Conservation (phyloP, 2,329 filamentous ascomycete genomes). For the Cladophialophora bantiana region DNA sequence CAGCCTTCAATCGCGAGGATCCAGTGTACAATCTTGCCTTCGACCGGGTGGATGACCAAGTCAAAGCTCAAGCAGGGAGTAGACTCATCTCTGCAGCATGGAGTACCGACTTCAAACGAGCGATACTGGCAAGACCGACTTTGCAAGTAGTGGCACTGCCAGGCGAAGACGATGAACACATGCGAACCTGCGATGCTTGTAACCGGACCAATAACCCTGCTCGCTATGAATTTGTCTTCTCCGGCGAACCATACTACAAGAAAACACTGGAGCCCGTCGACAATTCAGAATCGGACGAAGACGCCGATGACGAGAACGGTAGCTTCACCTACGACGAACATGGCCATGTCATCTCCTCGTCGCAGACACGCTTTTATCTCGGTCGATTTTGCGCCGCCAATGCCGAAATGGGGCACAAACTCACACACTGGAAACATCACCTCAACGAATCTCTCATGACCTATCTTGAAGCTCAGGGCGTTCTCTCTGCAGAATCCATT, state of each 20-base stretch:
- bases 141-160: slow-evolving; percentile 54
- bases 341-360: slow-evolving; percentile 55
- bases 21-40: slow-evolving; percentile 73
- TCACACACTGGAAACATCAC: slow-evolving; percentile 77
- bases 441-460: slow-evolving; percentile 75
- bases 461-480: slow-evolving; percentile 65
- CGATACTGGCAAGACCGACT: slow-evolving; percentile 70
- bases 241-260: slow-evolving; percentile 70
- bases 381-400: slow-evolving; percentile 67
- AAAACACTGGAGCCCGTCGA: slow-evolving; percentile 70
- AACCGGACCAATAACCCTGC: slow-evolving; percentile 73
- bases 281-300: slow-evolving; percentile 50
- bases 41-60: slow-evolving; percentile 74
- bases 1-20: slow-evolving; percentile 69
- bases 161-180: slow-evolving; percentile 32
- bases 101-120: slow-evolving; percentile 69
- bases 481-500: slow-evolving; percentile 65
- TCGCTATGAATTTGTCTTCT: slow-evolving; percentile 68
- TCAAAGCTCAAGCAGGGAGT: slow-evolving; percentile 70
- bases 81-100: slow-evolving; percentile 76
- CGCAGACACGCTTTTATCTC: slow-evolving; percentile 58
- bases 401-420: slow-evolving; percentile 72
- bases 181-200: slow-evolving; percentile 69
- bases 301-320: slow-evolving; percentile 50
- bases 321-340: slow-evolving; percentile 53